phyloP scores from a whole-genome alignment of 208 protist genomes.

The Trypanosoma cruzi region DNA sequence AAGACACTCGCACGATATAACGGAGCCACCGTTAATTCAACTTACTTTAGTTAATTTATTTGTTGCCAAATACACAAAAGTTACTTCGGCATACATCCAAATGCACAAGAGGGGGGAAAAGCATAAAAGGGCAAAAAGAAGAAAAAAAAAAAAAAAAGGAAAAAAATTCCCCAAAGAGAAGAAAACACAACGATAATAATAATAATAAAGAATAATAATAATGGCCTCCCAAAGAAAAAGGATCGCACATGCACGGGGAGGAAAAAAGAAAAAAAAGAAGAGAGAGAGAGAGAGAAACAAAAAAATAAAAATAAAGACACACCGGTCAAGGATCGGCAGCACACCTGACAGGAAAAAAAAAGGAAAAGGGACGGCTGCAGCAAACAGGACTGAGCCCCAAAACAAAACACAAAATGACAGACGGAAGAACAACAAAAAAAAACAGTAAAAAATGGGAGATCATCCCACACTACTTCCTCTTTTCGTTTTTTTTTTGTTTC shows the following conservation, averaged over 20 bases:
- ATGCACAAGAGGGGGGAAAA: too few relatives aligned
- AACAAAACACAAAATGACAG: slow-evolving; percentile 1
- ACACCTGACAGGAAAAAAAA: neutral
- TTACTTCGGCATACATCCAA: too few relatives aligned
- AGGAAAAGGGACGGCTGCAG: slow-evolving; percentile 8
- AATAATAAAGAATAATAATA: neutral
- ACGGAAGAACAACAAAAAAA: neutral
- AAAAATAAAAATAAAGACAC: neutral
- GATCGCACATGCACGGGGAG: neutral
- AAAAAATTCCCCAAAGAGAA: neutral
- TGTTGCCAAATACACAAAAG: too few relatives aligned
- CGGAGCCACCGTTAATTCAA: too few relatives aligned
- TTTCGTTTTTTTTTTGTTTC: slow-evolving; percentile 16
- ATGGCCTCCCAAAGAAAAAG: neutral
- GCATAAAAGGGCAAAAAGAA: neutral
- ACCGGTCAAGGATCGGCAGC: neutral
- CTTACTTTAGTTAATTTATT: too few relatives aligned
- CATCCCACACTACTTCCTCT: neutral
- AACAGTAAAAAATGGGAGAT: neutral
- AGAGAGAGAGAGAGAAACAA: neutral
- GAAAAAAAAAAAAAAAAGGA: neutral
- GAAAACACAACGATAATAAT: neutral
- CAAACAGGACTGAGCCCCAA: neutral
- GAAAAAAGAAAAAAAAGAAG: neutral
- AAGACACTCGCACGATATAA: too few relatives aligned